Percentiles rank a stretch among this genome's conserved stretches.
These are phyloP conservation scores for Yarrowia sp. DNA, from an alignment of 805 yeast genomes.

Conservation along the genomic window DNA sequence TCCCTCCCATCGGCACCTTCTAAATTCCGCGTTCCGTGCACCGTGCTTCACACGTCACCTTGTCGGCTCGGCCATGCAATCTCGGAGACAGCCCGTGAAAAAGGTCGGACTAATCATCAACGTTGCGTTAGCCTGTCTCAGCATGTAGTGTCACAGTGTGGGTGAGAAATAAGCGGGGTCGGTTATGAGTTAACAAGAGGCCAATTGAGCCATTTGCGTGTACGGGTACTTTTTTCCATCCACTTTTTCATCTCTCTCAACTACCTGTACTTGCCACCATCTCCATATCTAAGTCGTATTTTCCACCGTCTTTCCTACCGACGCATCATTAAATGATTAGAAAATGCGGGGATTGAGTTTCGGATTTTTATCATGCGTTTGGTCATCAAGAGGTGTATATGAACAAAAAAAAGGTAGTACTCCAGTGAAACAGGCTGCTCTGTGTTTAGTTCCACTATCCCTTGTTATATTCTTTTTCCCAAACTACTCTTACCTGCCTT, in stretches of 20 bases:
- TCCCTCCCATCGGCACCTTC: neutral
- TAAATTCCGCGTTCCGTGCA: too few species aligned
- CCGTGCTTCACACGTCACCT: neutral
- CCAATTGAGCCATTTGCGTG: too few species aligned
- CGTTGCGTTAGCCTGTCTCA: neutral
- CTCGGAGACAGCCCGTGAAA: slow-evolving; percentile 1
- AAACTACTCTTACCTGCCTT: neutral
- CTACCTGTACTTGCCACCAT: too few species aligned
- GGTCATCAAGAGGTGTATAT: too few species aligned
- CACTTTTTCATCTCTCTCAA: too few species aligned
- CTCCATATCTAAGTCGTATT: neutral
- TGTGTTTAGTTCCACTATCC: neutral
- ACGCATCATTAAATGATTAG: slow-evolving; percentile 16
- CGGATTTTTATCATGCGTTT: slow-evolving; percentile 6
- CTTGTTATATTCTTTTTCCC: neutral
- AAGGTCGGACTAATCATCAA: neutral
- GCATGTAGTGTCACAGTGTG: neutral
- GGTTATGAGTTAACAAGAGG: too few species aligned
- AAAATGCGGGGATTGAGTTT: slow-evolving; percentile 22
- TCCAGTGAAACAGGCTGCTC: neutral
- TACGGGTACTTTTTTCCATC: too few species aligned
- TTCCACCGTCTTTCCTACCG: neutral
- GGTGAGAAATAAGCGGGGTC: neutral
- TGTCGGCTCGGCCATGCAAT: slow-evolving; percentile 3
- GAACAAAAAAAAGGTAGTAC: too few species aligned